Evolutionary conservation across 179 eudicot species (phyloP), one percentile per base, ranked within the genome.

Genomic region (Nepenthes alata): DNA sequence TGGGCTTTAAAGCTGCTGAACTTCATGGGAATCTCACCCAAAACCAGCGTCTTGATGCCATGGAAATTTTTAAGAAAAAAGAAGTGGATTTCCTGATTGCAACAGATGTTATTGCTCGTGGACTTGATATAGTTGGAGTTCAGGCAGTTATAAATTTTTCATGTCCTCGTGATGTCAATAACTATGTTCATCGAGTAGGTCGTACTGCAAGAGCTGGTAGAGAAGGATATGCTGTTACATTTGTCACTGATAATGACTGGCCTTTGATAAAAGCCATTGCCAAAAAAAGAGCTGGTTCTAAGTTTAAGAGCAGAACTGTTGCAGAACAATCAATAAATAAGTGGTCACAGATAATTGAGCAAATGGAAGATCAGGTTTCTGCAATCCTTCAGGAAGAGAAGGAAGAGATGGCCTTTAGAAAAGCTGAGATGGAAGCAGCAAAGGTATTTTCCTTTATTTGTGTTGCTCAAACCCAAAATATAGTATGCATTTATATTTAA

Each of bases 171-270:
- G 88, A 86, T 58, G 83, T 91, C 67, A 89, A 75, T 5, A 86
- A 81, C 68, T 93, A 93, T 75, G 86, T 93, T 67, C 98, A 93
- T 78, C 88, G 98, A 71, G 98, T 89, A 11, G 98, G 98, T 79
- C 98, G 98, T 13, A 93, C 98, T 57, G 98, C 98, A 65, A 86
- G 98, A 80, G 96, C 97, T 64, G 97, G 97, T 58, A 77, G 85
- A 75, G 84, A 78, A 82, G 98, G 98, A 45, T 85, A 74, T 78
- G 93, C 98, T 76, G 95, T 93, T 67, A 93, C 98, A 57, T 93
- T 93, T 77, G 83, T 86, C 64, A 78, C 98, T 14, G 98, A 93
- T 75, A 87, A 81, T 76, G 98, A 93, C 59, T 81, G 95, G 57
- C 87, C 96, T 80, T 81, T 93, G 44, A 69, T 86, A 57, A 83